Evolutionary conservation across 2,329 filamentous ascomycete genomes (phyloP).

Genomic region (Trichoderma semiorbis): DNA sequence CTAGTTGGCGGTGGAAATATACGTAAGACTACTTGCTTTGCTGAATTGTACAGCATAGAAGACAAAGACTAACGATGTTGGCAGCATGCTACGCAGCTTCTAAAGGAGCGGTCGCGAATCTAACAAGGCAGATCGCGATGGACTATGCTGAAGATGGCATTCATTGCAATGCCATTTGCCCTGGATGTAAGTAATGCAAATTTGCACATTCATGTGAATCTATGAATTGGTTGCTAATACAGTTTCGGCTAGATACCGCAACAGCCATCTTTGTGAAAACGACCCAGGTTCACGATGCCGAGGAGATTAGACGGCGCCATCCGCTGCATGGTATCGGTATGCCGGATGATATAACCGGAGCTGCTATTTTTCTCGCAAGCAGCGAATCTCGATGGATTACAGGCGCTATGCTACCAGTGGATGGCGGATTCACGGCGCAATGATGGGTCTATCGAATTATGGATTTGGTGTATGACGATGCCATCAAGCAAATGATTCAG

Average conservation of each 20-base stretch:
- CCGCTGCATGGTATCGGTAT: conserved; percentile 29
- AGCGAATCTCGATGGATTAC: conserved; percentile 42
- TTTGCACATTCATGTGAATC: background rate
- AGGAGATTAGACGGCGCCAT: conserved; percentile 21
- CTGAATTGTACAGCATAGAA: background rate
- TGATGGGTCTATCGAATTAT: conserved; percentile 8
- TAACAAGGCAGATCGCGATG: conserved; percentile 46
- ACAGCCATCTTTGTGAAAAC: conserved; percentile 28
- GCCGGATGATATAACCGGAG: conserved; percentile 30
- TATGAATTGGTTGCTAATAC: background rate
- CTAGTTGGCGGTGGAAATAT: conserved; percentile 31
- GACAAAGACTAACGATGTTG: background rate
- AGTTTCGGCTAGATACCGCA: conserved; percentile 21
- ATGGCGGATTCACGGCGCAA: conserved; percentile 39
- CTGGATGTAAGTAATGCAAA: conserved; percentile 37
- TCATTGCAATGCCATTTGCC: conserved; percentile 52
- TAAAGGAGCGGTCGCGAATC: conserved; percentile 48
- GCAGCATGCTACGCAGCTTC: conserved; percentile 43
- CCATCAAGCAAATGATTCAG: background rate
- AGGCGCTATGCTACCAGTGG: conserved; percentile 36
- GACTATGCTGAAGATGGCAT: conserved; percentile 48
- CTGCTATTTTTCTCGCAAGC: conserved; percentile 38
- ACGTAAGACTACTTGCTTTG: conserved; percentile 21
- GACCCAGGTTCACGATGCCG: conserved; percentile 20
- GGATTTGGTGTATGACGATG: background rate